phyloP scores from a whole-genome alignment of 2,329 filamentous ascomycete species.

The Sarocladiaceae sp. region DNA sequence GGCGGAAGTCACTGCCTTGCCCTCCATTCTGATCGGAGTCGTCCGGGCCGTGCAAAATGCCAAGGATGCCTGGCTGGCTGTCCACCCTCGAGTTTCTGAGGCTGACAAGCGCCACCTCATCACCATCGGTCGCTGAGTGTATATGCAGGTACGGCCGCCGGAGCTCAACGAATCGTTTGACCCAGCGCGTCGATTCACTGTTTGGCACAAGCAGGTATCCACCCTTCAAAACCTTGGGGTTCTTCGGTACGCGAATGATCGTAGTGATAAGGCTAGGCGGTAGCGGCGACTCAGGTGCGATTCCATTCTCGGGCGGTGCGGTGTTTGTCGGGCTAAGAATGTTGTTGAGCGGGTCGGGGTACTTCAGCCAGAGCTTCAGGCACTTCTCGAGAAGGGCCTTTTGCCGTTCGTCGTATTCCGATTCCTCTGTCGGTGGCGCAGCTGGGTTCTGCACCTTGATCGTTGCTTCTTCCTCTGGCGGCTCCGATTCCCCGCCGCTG shows the following conservation, averaged over 20 bases:
- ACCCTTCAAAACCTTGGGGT: constrained; percentile 74
- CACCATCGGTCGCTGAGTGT: constrained; percentile 74
- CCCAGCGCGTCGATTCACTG: constrained; percentile 77
- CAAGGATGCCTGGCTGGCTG: constrained; percentile 81
- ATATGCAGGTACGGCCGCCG: constrained; percentile 89
- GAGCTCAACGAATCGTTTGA: constrained; percentile 89
- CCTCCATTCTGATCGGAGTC: constrained; percentile 29
- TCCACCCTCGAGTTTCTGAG: constrained; percentile 88
- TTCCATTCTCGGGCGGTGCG: constrained; percentile 63
- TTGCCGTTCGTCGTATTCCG: constrained; percentile 45
- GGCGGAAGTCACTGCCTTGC: constrained; percentile 34
- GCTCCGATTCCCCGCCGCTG: constrained; percentile 18
- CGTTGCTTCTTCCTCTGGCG: constrained; percentile 13
- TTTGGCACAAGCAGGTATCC: constrained; percentile 86
- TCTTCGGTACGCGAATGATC: constrained; percentile 75
- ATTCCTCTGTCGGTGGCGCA: constrained; percentile 16
- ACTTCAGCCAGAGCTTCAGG: constrained; percentile 60
- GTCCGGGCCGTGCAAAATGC: constrained; percentile 58
- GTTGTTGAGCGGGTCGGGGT: constrained; percentile 50
- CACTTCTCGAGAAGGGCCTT: constrained; percentile 48
- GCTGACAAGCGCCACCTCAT: constrained; percentile 81
- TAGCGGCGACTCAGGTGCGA: constrained; percentile 39
- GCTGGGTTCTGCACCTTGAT: constrained; percentile 16
- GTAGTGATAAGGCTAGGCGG: constrained; percentile 68
- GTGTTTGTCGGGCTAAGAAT: constrained; percentile 60